phyloP scores from a whole-genome alignment of 345 rosid genomes.

The Lumnitzera racemosa region DNA sequence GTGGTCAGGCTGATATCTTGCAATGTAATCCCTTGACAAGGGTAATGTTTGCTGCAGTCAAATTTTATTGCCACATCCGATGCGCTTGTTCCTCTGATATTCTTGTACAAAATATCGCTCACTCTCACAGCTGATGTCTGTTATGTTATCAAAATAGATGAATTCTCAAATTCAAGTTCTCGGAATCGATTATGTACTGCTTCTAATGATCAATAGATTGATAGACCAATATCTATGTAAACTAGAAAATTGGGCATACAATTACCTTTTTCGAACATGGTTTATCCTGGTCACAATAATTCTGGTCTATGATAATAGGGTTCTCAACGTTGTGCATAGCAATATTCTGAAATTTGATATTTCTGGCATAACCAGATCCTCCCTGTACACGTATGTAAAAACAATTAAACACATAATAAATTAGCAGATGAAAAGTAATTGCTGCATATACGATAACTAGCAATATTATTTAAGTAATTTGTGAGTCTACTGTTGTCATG shows the following conservation, averaged over 20 bases:
- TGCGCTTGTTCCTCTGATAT: slow-evolving; percentile 74
- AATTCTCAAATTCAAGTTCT: background rate
- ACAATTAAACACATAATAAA: background rate
- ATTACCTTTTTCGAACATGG: slow-evolving; percentile 61
- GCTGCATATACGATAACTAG: background rate
- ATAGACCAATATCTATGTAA: too few relatives aligned
- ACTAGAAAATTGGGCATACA: background rate
- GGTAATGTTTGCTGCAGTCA: slow-evolving; percentile 49
- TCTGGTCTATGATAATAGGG: slow-evolving; percentile 76
- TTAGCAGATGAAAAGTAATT: background rate
- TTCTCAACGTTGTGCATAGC: slow-evolving; percentile 60
- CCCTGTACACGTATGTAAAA: slow-evolving; percentile 33
- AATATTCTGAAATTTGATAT: slow-evolving; percentile 54
- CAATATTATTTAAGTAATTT: too few relatives aligned
- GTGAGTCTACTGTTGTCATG: too few relatives aligned
- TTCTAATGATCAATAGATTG: too few relatives aligned
- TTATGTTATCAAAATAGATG: background rate
- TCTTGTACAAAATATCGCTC: slow-evolving; percentile 56
- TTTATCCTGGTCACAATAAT: slow-evolving; percentile 57
- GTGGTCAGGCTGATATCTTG: slow-evolving; percentile 32
- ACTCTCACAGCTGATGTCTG: slow-evolving; percentile 74
- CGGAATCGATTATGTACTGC: too few relatives aligned
- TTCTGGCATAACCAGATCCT: slow-evolving; percentile 69
- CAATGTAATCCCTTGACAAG: slow-evolving; percentile 51
- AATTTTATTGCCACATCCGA: slow-evolving; percentile 50